Evolutionary conservation across 2,329 filamentous ascomycete genomes (phyloP).

Genomic region (Cladophialophora chaetospira): DNA sequence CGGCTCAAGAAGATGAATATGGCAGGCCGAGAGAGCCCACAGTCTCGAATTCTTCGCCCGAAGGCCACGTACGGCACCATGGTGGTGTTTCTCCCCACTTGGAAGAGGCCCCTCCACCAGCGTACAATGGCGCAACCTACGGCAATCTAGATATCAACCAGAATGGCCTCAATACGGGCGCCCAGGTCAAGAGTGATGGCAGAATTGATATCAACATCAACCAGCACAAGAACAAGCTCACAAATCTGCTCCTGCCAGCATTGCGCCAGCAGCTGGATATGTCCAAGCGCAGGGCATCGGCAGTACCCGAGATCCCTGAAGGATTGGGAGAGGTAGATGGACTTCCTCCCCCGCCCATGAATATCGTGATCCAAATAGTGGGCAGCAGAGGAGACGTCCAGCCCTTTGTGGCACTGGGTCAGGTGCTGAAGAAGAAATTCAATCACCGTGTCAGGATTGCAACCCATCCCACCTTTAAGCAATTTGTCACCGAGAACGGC

Average conservation of each 20-base stretch:
- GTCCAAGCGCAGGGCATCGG: conserved; percentile 49
- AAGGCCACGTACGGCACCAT: conserved; percentile 24
- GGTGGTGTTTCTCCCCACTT: conserved; percentile 23
- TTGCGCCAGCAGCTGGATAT: conserved; percentile 58
- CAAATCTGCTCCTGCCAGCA: conserved; percentile 67
- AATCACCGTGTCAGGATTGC: conserved; percentile 73
- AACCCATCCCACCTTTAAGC: conserved; percentile 69
- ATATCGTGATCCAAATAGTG: conserved; percentile 74
- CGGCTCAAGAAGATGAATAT: conserved; percentile 19
- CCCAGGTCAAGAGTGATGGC: conserved; percentile 69
- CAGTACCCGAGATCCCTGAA: conserved; percentile 68
- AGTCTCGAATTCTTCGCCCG: conserved; percentile 2
- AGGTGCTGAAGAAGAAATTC: conserved; percentile 64
- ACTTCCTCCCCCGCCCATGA: conserved; percentile 60
- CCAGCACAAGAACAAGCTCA: conserved; percentile 66
- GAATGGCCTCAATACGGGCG: conserved; percentile 64
- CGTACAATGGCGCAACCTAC: conserved; percentile 47
- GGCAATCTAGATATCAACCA: conserved; percentile 64
- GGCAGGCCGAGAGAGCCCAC: conserved; percentile 1
- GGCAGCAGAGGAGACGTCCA: conserved; percentile 75
- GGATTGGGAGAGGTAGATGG: conserved; percentile 67
- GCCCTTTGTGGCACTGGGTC: conserved; percentile 71
- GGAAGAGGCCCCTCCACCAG: conserved; percentile 33
- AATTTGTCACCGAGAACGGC: conserved; percentile 68
- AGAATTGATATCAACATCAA: conserved; percentile 79